Conservation (phyloP, 345 rosid species). For the Cardamine occulta region DNA sequence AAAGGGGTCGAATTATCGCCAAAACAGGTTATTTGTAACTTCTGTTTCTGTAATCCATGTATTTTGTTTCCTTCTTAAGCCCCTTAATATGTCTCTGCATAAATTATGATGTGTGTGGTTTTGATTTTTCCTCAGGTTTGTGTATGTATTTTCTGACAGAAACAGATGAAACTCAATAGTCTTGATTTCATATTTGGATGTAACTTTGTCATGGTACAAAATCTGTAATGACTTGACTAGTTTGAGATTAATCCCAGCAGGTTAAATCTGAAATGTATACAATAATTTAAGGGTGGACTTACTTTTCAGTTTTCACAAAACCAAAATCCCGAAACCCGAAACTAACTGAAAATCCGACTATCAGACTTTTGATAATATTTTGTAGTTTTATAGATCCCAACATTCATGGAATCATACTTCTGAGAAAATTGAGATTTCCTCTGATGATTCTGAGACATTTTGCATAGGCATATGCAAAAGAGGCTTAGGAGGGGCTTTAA, state of each 20-base stretch:
- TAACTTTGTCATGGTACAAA: slow-evolving; percentile 16
- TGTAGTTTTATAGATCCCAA: not conserved
- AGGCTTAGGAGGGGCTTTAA: slow-evolving; percentile 34
- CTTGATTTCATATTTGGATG: slow-evolving; percentile 22
- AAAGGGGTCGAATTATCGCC: not conserved
- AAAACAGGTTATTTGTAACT: slow-evolving; percentile 24
- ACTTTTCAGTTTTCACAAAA: too few species aligned
- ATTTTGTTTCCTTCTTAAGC: slow-evolving; percentile 16
- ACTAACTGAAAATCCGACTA: not conserved
- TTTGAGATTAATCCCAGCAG: slow-evolving; percentile 4
- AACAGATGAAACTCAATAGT: slow-evolving; percentile 30
- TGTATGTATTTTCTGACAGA: slow-evolving; percentile 38
- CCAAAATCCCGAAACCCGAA: not conserved
- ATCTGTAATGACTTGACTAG: slow-evolving; percentile 21
- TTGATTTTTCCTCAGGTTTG: slow-evolving; percentile 13
- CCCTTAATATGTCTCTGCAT: slow-evolving; percentile 12
- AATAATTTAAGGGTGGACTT: not conserved
- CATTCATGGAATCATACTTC: slow-evolving; percentile 21
- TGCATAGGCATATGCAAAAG: slow-evolving; percentile 17
- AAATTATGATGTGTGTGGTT: slow-evolving; percentile 31
- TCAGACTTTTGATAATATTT: too few species aligned
- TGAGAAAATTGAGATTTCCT: slow-evolving; percentile 25
- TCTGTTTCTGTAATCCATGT: slow-evolving; percentile 26
- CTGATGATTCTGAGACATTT: not conserved
- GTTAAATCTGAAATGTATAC: not conserved